Base-by-base conservation (phyloP, 2,329 filamentous ascomycete genomes). In the Dactylellina drechsleri region DNA sequence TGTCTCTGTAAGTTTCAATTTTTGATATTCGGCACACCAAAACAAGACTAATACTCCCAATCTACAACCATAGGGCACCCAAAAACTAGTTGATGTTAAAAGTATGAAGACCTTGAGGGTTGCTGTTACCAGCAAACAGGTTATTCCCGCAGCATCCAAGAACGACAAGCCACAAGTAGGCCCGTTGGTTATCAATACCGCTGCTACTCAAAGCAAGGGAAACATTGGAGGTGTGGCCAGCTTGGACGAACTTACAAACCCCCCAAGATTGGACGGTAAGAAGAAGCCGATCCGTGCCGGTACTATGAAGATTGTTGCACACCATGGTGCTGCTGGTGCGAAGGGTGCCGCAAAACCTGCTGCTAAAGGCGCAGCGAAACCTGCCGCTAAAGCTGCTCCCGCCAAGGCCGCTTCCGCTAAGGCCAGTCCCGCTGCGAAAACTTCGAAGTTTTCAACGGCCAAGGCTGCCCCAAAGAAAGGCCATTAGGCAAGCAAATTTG, bases 81-180 rank as follows among this genome's bases (percentile, higher is more conserved):
- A 28, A 4, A 52, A 65, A 49, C n/a, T 59, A 18, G 26, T 59
- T 54, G 64, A 67, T 18, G 65, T 68, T 5, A 75, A 68, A 26
- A 20, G 3, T 2, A 62, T 75, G 64, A 59, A 40, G 26, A 59
- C 71, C 18, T 57, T 75, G 2, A 75, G 58, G 47, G 64, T 75
- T 65, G 71, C 58, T 23, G 59, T 75, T n/a, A 65, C 52, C 3
- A 60, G 58, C 20, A 62, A 20, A 8, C 56, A 41, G 2, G 70
- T 74, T 15, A 18, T 59, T 12, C 15, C 54, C 36, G 45, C 61
- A 4, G 28, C 45, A 4, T 50, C 66, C 20, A 49, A 36, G 13
- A 57, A 43, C 40, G 23, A 43, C 28, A 74, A 74, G 43, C 70
- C 70, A 20, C 43, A 10, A 6, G 28, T 62, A 12, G 57, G 70